Evolutionary conservation across 1,284 basidiomycete genomes (phyloP).

Genomic region (Trametes versicolor): DNA sequence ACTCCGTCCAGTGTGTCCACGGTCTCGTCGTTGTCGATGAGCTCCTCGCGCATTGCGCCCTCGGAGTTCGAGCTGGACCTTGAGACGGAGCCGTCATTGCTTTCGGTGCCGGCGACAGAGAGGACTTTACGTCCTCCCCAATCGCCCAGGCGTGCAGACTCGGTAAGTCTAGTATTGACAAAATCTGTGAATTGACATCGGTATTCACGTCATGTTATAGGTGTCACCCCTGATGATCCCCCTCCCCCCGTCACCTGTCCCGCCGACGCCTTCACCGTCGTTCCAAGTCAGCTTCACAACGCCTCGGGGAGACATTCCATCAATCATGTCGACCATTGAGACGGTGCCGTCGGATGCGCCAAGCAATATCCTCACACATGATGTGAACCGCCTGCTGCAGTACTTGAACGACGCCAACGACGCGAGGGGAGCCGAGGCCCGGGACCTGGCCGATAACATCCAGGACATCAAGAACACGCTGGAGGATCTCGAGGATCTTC

Average conservation of each 20-base stretch:
- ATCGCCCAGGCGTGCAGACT: conserved; percentile 36
- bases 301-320: conserved; percentile 66
- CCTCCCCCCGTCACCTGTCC: conserved; percentile 49
- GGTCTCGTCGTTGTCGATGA: conserved; percentile 53
- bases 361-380: conserved; percentile 63
- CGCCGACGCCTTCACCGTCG: conserved; percentile 52
- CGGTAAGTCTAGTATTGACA: conserved; percentile 46
- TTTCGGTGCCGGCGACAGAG: conserved; percentile 47
- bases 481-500: conserved; percentile 59
- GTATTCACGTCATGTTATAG: conserved; percentile 35
- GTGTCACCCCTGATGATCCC: conserved; percentile 47
- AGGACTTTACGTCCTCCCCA: conserved; percentile 21
- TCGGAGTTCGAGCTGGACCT: conserved; percentile 48
- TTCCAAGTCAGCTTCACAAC: conserved; percentile 70
- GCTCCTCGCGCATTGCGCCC: conserved; percentile 47
- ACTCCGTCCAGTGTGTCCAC: conserved; percentile 53
- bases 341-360: conserved; percentile 55
- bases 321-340: conserved; percentile 62
- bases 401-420: conserved; percentile 71
- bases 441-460: conserved; percentile 68
- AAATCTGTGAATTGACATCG: conserved; percentile 4
- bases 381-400: conserved; percentile 72
- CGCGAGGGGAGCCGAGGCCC: conserved; percentile 64
- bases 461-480: conserved; percentile 70
- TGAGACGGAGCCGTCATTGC: conserved; percentile 65